Base-by-base conservation (phyloP, 2,329 filamentous ascomycete species). In the Fusarium sp. region DNA sequence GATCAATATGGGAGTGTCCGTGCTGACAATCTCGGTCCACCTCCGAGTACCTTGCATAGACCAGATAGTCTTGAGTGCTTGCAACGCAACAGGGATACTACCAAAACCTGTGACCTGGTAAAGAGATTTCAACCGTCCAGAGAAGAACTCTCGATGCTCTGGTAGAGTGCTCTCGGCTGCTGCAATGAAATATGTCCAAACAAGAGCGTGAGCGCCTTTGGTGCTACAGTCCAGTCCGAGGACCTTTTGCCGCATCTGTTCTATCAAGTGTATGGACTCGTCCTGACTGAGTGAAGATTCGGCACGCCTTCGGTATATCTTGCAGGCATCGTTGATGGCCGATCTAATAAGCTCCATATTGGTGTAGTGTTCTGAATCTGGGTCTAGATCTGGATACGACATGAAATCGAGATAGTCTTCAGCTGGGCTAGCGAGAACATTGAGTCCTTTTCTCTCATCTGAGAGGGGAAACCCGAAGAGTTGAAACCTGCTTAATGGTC, bases 141-240 rank as follows among this genome's bases (percentile, higher is more conserved):
- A 75, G 54, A 85, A 85, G 32, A 84, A 85, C 0, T 73, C 61
- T 2, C 83, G 76, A 58, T 85, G 82, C 23, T 78, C 78, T 0
- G 80, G 79, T 1, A 81, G 73, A 0, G 76, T 77, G 43, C 83
- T 85, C 64, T 85, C 83, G 0, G 83, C 83, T 0, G 82, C 83
- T 1, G 82, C 83, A 1, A 85, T 79, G 34, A 85, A 85, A 61
- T 81, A 85, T 0, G 81, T 76, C 84, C 84, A 85, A 0, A 85
- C 83, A 0, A 85, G 80, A 1, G 82, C 81, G 45, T 85, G 83
- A 0, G 79, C 78, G 3, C 83, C 83, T 5, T 79, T 78, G 1
- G 76, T 79, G 2, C 77, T 64, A 1, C 77, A 70, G 6, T 79
- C 74, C 6, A 85, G 64, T 7, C 70, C 70, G 2, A 71, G 35